A percentile compares a stretch with the other conserved stretches of the same genome.
phyloP scores from a whole-genome alignment of 2,329 filamentous ascomycete species.

The Ceratocystis variospora region DNA sequence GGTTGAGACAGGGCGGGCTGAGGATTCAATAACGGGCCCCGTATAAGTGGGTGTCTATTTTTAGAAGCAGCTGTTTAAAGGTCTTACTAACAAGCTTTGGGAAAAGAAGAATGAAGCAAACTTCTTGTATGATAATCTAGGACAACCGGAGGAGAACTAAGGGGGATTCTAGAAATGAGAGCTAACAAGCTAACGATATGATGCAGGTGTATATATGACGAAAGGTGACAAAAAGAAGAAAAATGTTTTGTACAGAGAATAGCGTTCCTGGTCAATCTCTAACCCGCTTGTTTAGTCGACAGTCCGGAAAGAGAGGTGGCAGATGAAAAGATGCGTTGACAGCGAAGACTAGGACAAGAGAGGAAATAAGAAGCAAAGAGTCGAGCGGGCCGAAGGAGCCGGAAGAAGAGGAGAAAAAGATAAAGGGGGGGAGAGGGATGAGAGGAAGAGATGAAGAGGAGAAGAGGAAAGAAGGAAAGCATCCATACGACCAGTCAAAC shows the following conservation, averaged over 20 bases:
- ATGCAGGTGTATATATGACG: constrained; percentile 20
- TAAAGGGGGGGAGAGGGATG: not conserved
- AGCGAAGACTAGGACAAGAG: not conserved
- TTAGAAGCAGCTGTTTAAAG: not conserved
- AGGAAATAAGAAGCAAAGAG: not conserved
- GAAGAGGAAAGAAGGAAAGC: not conserved
- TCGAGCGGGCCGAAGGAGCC: not conserved
- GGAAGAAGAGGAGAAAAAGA: not conserved
- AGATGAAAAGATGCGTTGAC: not conserved
- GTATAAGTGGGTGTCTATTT: constrained; percentile 6
- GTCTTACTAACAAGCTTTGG: not conserved
- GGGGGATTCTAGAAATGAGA: constrained; percentile 20
- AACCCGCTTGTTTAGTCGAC: not conserved
- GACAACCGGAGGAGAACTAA: constrained; percentile 22
- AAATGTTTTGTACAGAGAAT: constrained; percentile 22
- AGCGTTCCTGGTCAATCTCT: constrained; percentile 8
- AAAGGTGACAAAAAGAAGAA: constrained; percentile 25
- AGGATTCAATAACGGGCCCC: not conserved
- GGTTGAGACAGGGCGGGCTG: not conserved
- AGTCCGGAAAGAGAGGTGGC: not conserved
- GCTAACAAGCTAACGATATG: constrained; percentile 10
- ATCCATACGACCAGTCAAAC: not conserved
- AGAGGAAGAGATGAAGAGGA: not conserved
- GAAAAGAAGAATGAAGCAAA: not conserved
- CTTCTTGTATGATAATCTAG: not conserved